phyloP scores from a whole-genome alignment of 2,329 filamentous ascomycete species.

The Hypoxylon sp. region DNA sequence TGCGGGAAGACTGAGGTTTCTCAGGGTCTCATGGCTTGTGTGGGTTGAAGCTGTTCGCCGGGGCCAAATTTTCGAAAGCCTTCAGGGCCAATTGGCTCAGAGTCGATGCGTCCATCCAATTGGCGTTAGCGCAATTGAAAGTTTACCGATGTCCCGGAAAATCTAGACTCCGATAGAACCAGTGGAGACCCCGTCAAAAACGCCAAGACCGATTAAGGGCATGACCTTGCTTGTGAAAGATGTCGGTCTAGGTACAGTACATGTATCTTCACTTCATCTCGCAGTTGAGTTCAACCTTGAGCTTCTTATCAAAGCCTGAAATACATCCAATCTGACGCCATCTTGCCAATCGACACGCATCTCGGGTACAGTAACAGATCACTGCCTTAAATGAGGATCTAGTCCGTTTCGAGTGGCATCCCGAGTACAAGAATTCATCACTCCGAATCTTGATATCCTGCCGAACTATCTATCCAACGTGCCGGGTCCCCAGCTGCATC shows the following conservation, averaged over 20 bases:
- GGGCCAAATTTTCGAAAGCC: slow-evolving; percentile 30
- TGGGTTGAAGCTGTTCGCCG: slow-evolving; percentile 26
- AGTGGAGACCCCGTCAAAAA: slow-evolving; percentile 9
- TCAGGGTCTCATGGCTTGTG: slow-evolving; percentile 24
- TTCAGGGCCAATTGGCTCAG: slow-evolving; percentile 23
- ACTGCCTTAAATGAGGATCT: neutral
- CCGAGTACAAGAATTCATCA: slow-evolving; percentile 20
- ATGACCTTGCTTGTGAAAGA: slow-evolving; percentile 5
- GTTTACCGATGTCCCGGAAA: slow-evolving; percentile 29
- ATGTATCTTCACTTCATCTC: slow-evolving; percentile 24
- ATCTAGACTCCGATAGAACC: slow-evolving; percentile 37
- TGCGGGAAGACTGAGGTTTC: slow-evolving; percentile 14
- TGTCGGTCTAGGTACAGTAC: neutral
- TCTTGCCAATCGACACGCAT: neutral
- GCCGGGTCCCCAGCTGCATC: slow-evolving; percentile 18
- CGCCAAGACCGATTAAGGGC: slow-evolving; percentile 17
- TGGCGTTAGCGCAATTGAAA: slow-evolving; percentile 16
- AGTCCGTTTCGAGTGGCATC: slow-evolving; percentile 4
- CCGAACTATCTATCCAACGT: slow-evolving; percentile 21
- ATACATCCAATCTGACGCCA: slow-evolving; percentile 15
- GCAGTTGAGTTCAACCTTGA: slow-evolving; percentile 12
- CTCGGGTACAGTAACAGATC: neutral
- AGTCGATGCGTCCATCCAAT: slow-evolving; percentile 12
- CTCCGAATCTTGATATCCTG: slow-evolving; percentile 20
- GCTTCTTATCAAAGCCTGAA: slow-evolving; percentile 21